A percentile compares a stretch with the other conserved stretches of the same genome.
Conservation (phyloP, 179 eudicot species). For the Sideroxylon spinosum region DNA sequence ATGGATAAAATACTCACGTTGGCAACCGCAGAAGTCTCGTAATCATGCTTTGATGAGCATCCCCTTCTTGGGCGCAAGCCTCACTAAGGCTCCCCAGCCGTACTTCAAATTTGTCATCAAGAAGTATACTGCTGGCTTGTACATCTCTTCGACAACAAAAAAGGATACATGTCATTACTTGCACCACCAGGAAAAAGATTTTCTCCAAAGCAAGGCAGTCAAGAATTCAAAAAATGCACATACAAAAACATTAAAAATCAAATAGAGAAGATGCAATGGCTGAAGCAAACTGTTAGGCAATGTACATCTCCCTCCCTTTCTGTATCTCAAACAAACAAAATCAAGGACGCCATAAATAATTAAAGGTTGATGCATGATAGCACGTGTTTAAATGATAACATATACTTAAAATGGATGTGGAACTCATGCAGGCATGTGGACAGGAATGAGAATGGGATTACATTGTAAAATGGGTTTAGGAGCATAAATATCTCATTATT, state of each 20-base stretch:
- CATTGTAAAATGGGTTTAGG: neutral
- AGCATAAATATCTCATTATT: neutral
- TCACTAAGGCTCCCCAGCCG: slow-evolving; percentile 69
- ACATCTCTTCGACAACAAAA: slow-evolving; percentile 44
- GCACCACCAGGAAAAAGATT: slow-evolving; percentile 7
- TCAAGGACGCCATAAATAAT: neutral
- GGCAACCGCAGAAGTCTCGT: slow-evolving; percentile 58
- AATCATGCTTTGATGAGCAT: slow-evolving; percentile 55
- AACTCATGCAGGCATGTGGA: neutral
- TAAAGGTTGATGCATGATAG: neutral
- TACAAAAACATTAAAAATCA: neutral
- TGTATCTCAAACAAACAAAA: slow-evolving; percentile 3
- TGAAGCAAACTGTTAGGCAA: neutral
- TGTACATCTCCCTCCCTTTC: neutral
- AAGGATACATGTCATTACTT: slow-evolving; percentile 5
- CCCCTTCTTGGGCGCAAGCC: slow-evolving; percentile 59
- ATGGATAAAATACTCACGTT: slow-evolving; percentile 33
- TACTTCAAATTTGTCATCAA: slow-evolving; percentile 79
- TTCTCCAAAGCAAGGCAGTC: slow-evolving; percentile 4
- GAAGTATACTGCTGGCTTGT: slow-evolving; percentile 75
- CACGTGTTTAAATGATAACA: neutral
- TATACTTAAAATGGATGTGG: neutral
- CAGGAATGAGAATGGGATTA: neutral
- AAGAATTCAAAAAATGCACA: neutral
- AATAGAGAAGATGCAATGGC: neutral